These are phyloP conservation scores for Colletotrichum sp. DNA, from an alignment of 2,329 filamentous ascomycete species.

Conservation along the genomic window DNA sequence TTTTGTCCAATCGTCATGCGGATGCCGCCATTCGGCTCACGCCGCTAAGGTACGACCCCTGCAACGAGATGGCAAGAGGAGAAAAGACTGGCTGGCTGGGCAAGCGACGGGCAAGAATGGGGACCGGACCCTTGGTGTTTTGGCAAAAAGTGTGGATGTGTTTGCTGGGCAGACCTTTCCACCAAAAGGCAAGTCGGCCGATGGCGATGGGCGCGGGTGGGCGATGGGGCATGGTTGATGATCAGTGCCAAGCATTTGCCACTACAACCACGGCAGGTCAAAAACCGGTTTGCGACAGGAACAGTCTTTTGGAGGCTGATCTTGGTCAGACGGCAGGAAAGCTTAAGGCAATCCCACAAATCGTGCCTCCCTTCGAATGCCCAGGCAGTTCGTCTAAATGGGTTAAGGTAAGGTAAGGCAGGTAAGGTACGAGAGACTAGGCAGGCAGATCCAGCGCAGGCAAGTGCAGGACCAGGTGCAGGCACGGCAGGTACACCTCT, in stretches of 20 bases:
- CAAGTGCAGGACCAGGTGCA: neutral
- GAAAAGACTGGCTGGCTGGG: neutral
- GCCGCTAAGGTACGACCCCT: neutral
- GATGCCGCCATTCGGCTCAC: neutral
- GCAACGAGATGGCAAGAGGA: slow-evolving; percentile 1
- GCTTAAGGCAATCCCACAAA: slow-evolving; percentile 5
- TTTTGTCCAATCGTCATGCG: neutral
- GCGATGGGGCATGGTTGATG: neutral
- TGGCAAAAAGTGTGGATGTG: neutral
- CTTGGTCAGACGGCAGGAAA: slow-evolving; percentile 15
- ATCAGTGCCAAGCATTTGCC: slow-evolving; percentile 19
- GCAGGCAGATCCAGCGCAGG: neutral
- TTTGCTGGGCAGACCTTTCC: neutral
- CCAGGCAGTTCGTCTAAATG: neutral
- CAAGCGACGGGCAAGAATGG: neutral
- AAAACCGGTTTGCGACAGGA: slow-evolving; percentile 23
- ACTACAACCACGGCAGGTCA: slow-evolving; percentile 7
- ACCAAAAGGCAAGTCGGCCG: neutral
- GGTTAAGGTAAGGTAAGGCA: neutral
- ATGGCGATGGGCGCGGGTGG: neutral
- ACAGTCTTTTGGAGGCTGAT: slow-evolving; percentile 12
- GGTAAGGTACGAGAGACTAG: neutral
- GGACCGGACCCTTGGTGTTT: neutral
- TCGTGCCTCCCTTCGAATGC: neutral
- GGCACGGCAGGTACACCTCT: neutral